phyloP scores from a whole-genome alignment of 2,329 filamentous ascomycete genomes.

The Diaporthe batatas region DNA sequence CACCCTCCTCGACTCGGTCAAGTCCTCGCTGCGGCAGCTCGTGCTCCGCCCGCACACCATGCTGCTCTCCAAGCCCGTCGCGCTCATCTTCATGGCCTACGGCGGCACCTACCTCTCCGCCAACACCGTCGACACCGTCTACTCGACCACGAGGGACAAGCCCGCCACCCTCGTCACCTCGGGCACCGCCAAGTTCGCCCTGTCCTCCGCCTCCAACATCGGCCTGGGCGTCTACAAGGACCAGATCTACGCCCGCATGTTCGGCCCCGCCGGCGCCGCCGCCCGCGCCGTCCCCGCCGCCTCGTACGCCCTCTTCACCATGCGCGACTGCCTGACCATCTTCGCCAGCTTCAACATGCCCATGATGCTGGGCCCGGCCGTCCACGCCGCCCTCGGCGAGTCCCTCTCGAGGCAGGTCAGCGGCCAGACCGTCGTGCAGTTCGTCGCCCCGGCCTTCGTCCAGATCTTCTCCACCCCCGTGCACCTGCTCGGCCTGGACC shows the following conservation, averaged over 20 bases:
- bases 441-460: constrained; percentile 81
- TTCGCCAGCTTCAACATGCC: constrained; percentile 95
- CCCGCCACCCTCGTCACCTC: constrained; percentile 75
- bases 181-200: constrained; percentile 83
- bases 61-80: constrained; percentile 75
- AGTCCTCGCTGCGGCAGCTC: constrained; percentile 68
- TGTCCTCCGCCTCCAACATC: constrained; percentile 86
- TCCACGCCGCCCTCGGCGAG: constrained; percentile 68
- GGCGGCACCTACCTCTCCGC: constrained; percentile 91
- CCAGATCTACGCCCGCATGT: constrained; percentile 85
- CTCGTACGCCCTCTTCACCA: constrained; percentile 83
- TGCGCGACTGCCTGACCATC: constrained; percentile 88
- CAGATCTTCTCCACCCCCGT: constrained; percentile 86
- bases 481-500: constrained; percentile 85
- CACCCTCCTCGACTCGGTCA: constrained; percentile 71
- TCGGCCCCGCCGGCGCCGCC: constrained; percentile 70
- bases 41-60: constrained; percentile 71
- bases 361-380: constrained; percentile 77
- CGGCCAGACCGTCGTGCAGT: constrained; percentile 79
- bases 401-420: constrained; percentile 64
- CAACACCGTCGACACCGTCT: constrained; percentile 85
- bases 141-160: constrained; percentile 72
- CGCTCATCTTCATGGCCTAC: constrained; percentile 81
- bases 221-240: constrained; percentile 91
- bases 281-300: constrained; percentile 73